Base-by-base conservation (phyloP, 2,329 filamentous ascomycete species). In the Aspergillus awamori region DNA sequence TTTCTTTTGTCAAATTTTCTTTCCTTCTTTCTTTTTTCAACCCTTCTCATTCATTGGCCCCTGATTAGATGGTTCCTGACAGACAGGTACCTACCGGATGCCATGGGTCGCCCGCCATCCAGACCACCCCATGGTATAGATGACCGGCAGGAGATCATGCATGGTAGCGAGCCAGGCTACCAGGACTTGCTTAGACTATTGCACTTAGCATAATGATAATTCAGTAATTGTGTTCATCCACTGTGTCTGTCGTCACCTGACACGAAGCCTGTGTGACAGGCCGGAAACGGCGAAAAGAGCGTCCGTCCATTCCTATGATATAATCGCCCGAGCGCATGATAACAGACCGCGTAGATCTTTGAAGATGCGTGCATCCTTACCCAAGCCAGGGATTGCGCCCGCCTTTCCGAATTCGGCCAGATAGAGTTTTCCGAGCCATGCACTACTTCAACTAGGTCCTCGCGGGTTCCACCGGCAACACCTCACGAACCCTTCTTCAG, bases 391-490 rank as follows among this genome's bases (percentile, higher is more conserved):
- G 59, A 57, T 64, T 49, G 47, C 53, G 26, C 53, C 41, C 53
- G 60, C 26, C 20, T 11, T 65, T 64, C 62, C 63, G 62, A 53
- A 59, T 64, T 62, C 60, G 63, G 53, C n/a, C 61, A 61, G 59
- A 65, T 63, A 61, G 62, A 61, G 60, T 66, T 66, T 66, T 63
- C 58, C 55, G 60, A 47, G 48, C 59, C 58, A 66, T 58, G 59
- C 47, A 62, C 63, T 63, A 48, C 43, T 48, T 33, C 30, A 33
- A 20, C 47, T 58, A 58, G 33, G 48, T 28, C 38, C 47, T 20
- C 36, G 33, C 54, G 38, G 55, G 52, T 53, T 58, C 48, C 59
- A 56, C 63, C 56, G 58, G 26, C 28, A 45, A 36, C 53, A 56
- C 57, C 52, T 51, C 41, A 38, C 41, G 55, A 58, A 57, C 57